Evolutionary conservation across 2,329 filamentous ascomycete species (phyloP).

Genomic region (Arthrobotrys megalospora): DNA sequence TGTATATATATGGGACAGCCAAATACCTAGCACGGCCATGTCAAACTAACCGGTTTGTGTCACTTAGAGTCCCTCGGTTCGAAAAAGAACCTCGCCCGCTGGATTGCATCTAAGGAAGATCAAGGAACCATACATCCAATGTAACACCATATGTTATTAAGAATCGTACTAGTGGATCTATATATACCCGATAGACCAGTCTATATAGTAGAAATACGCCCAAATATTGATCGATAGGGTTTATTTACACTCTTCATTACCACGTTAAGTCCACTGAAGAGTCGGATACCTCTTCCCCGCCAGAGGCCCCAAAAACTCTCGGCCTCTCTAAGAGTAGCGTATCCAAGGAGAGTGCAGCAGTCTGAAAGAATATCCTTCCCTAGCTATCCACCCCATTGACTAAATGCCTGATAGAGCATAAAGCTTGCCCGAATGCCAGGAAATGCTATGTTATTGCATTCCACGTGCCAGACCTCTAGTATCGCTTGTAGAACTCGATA

Average conservation of each 20-base stretch:
- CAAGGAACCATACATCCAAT: not conserved
- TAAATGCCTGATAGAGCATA: not conserved
- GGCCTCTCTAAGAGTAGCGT: not conserved
- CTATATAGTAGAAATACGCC: not conserved
- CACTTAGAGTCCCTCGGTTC: no score
- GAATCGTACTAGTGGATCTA: not conserved
- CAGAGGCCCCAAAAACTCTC: not conserved
- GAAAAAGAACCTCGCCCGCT: no score
- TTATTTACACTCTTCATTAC: not conserved
- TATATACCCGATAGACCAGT: not conserved
- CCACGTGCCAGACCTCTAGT: not conserved
- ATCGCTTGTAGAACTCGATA: not conserved
- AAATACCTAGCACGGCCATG: no score
- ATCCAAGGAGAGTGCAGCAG: not conserved
- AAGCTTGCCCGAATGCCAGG: not conserved
- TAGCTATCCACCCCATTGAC: not conserved
- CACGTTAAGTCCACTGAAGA: no score
- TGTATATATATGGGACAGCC: no score
- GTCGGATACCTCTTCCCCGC: not conserved
- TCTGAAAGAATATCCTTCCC: constrained; percentile 5
- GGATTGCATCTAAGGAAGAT: no score
- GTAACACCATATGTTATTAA: not conserved
- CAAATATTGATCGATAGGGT: not conserved
- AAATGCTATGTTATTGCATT: not conserved
- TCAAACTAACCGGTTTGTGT: no score